These are phyloP conservation scores for Aspergillus candidus DNA, from an alignment of 2,329 filamentous ascomycete species.

Conservation along the genomic window DNA sequence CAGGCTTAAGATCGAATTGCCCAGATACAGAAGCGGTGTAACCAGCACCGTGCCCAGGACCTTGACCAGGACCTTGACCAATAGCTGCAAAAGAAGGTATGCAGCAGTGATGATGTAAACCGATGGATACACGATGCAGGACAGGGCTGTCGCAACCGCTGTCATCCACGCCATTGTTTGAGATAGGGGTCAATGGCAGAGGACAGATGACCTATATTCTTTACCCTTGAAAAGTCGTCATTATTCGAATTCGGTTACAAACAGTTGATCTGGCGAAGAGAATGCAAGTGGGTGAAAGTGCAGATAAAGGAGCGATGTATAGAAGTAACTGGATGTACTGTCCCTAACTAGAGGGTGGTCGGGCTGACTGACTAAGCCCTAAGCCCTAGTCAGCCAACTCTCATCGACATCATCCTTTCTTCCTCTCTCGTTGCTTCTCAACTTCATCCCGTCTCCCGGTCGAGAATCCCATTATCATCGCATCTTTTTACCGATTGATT, in stretches of 20 bases:
- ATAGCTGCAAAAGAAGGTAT: slow-evolving; percentile 29
- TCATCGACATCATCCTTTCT: slow-evolving; percentile 15
- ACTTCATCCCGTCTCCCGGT: no score
- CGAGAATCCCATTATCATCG: background rate
- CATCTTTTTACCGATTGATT: background rate
- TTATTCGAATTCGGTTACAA: no score
- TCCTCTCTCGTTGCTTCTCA: background rate
- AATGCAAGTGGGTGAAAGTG: no score
- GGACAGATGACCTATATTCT: background rate
- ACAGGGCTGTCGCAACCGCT: slow-evolving; percentile 4
- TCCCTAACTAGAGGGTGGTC: slow-evolving; percentile 5
- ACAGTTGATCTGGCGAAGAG: no score
- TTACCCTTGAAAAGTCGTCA: no score
- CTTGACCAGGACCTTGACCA: slow-evolving; percentile 19
- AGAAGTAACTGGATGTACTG: background rate
- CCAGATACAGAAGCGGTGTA: slow-evolving; percentile 46
- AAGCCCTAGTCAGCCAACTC: slow-evolving; percentile 16
- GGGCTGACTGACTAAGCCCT: slow-evolving; percentile 10
- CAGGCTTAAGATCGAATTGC: slow-evolving; percentile 35
- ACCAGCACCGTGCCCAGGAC: slow-evolving; percentile 19
- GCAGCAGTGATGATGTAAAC: slow-evolving; percentile 15
- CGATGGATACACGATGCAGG: slow-evolving; percentile 8
- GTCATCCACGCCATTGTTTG: slow-evolving; percentile 10
- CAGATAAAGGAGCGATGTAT: no score
- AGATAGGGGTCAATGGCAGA: background rate